A percentile compares a stretch with the other conserved stretches of the same genome.
These are phyloP conservation scores for Logfia minima DNA, from an alignment of 129 eudicot species.

Conservation along the genomic window DNA sequence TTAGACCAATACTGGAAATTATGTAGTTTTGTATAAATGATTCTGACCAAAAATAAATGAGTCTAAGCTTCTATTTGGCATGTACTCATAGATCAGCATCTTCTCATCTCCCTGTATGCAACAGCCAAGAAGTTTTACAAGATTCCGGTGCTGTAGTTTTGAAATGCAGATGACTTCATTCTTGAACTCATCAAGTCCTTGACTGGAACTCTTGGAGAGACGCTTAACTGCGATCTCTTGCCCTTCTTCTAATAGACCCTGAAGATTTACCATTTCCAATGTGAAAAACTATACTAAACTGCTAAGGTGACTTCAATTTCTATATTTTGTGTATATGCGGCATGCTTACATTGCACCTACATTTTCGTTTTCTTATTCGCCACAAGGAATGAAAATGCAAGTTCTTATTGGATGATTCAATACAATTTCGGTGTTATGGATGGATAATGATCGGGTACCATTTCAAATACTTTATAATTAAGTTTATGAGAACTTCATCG, in stretches of 20 bases:
- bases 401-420: no score
- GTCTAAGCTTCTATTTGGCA: conserved; percentile 28
- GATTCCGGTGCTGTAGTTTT: conserved; percentile 25
- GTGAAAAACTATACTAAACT: background rate
- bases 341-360: no score
- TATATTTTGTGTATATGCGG: no score
- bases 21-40: background rate
- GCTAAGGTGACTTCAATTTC: no score
- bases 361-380: no score
- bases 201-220: conserved; percentile 19
- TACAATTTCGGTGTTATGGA: no score
- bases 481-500: no score
- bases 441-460: no score
- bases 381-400: no score
- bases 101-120: conserved; percentile 25
- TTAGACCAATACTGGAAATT: no score
- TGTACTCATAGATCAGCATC: conserved; percentile 31
- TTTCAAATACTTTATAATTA: no score
- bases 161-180: conserved; percentile 30
- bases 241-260: conserved; percentile 21
- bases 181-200: conserved; percentile 33
- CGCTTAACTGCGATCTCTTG: conserved; percentile 30
- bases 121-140: conserved; percentile 28
- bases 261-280: background rate
- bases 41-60: conserved; percentile 17